These are phyloP conservation scores for Prunus dulcis DNA, from an alignment of 306 rosid genomes.

Conservation along the genomic window DNA sequence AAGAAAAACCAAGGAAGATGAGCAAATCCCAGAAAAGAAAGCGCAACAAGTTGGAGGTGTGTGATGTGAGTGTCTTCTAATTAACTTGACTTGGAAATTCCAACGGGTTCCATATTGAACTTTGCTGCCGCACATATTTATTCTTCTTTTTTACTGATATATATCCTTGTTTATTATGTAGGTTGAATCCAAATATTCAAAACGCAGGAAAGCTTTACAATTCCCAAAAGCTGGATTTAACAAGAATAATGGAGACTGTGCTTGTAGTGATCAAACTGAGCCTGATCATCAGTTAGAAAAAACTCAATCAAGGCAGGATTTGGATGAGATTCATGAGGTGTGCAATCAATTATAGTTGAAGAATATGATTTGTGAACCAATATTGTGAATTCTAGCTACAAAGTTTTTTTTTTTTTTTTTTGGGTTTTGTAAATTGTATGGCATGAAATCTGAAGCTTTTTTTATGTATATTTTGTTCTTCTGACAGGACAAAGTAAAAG, in stretches of 20 bases:
- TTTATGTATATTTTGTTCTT: neutral
- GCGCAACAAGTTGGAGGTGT: neutral
- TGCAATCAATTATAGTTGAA: constrained; percentile 15
- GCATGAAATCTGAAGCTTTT: no score
- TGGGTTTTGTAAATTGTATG: no score
- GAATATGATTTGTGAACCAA: no score
- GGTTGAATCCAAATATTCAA: constrained; percentile 66
- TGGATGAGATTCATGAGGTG: constrained; percentile 22
- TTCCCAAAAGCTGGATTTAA: constrained; percentile 51
- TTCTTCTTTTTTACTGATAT: neutral
- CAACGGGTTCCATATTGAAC: no score
- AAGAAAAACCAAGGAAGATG: neutral
- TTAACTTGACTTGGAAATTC: no score
- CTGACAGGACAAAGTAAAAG: constrained; percentile 42
- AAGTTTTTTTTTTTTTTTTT: neutral
- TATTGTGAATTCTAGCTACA: neutral
- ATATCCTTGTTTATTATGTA: constrained; percentile 6
- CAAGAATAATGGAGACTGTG: constrained; percentile 7
- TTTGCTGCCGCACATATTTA: neutral
- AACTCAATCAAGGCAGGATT: constrained; percentile 19
- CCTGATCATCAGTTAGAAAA: constrained; percentile 29
- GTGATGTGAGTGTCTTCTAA: neutral
- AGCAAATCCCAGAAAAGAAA: neutral
- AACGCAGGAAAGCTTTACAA: constrained; percentile 53
- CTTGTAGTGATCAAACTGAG: constrained; percentile 16